phyloP scores from a whole-genome alignment of 2,329 filamentous ascomycete species.

The Mariannaea sp. region DNA sequence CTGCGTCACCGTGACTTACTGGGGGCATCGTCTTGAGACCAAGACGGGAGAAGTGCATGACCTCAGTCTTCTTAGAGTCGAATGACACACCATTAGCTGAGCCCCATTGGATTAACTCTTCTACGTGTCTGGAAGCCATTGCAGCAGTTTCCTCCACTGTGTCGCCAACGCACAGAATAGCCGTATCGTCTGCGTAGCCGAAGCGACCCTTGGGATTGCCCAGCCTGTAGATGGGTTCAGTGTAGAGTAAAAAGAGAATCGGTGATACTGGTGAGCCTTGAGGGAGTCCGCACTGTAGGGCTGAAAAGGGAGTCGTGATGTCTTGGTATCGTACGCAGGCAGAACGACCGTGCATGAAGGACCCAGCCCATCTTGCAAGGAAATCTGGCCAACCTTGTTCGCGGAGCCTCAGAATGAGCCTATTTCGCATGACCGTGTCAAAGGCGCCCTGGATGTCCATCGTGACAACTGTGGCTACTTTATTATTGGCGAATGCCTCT shows the following conservation, averaged over 20 bases:
- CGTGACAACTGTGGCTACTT: constrained; percentile 22
- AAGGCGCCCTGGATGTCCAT: constrained; percentile 29
- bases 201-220: not conserved
- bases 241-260: too few relatives aligned
- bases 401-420: constrained; percentile 20
- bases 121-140: not conserved
- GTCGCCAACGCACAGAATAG: not conserved
- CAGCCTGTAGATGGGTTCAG: too few relatives aligned
- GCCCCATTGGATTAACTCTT: not conserved
- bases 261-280: too few relatives aligned
- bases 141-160: not conserved
- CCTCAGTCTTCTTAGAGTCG: too few relatives aligned
- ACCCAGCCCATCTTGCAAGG: not conserved
- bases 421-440: constrained; percentile 26
- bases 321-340: not conserved
- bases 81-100: not conserved
- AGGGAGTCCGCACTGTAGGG: too few relatives aligned
- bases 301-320: not conserved
- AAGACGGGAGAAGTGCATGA: not conserved
- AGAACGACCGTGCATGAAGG: not conserved
- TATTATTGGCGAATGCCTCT: constrained; percentile 17
- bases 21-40: not conserved
- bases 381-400: too few relatives aligned
- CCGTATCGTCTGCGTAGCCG: not conserved
- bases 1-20: not conserved